Conservation (phyloP, 202 grass and related monocot species). For the Setaria viridis region DNA sequence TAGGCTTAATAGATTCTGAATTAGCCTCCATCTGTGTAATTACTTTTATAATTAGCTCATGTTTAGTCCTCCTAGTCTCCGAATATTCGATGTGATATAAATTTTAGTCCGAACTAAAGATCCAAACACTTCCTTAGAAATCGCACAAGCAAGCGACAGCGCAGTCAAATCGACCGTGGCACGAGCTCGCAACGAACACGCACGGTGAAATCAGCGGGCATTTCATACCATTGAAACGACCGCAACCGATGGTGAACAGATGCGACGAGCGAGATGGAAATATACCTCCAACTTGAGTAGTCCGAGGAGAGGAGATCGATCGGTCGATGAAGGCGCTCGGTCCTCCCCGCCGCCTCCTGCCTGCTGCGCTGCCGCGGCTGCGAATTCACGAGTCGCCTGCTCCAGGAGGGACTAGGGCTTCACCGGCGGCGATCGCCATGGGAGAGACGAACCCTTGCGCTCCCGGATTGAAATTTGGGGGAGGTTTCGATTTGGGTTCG, state of each 20-base stretch:
- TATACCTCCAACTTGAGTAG: not conserved
- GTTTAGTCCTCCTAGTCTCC: too few species aligned
- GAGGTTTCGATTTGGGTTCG: not conserved
- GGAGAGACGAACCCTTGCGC: not conserved
- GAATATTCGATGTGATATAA: too few species aligned
- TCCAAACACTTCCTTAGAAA: too few species aligned
- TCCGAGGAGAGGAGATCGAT: too few species aligned
- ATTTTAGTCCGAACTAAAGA: too few species aligned
- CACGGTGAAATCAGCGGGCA: not conserved
- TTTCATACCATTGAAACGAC: not conserved
- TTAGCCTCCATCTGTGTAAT: too few species aligned
- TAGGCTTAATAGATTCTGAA: too few species aligned
- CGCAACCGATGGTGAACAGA: not conserved
- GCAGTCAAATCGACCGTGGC: not conserved
- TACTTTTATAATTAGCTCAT: too few species aligned
- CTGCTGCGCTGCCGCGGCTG: too few species aligned
- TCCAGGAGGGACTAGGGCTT: not conserved
- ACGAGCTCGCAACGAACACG: not conserved
- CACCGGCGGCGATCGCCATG: not conserved
- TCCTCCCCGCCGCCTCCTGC: too few species aligned
- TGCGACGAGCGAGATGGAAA: not conserved
- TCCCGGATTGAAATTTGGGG: not conserved
- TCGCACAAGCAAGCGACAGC: not conserved
- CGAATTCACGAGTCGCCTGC: not conserved
- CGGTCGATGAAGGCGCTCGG: too few species aligned